Conservation (phyloP, 1,139 yeast genomes). For the Starmera stellimalicola region DNA sequence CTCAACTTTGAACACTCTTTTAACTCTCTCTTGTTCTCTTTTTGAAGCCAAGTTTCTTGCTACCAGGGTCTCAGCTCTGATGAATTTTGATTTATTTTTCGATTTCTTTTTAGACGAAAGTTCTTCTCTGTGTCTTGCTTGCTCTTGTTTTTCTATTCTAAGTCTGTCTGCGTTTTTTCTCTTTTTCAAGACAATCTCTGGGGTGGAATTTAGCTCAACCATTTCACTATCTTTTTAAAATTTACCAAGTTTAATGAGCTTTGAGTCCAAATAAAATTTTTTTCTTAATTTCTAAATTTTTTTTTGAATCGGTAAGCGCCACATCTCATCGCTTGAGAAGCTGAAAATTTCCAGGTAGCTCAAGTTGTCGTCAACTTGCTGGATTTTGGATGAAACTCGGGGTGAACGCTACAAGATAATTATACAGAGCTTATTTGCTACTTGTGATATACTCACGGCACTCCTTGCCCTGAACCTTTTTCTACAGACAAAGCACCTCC, state of each 20-base stretch:
- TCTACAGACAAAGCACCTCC: neutral
- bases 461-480: neutral
- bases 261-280: neutral
- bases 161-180: conserved; percentile 70
- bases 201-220: conserved; percentile 55
- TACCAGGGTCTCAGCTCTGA: conserved; percentile 66
- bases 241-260: neutral
- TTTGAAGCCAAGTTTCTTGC: conserved; percentile 54
- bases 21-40: conserved; percentile 59
- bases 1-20: conserved; percentile 47
- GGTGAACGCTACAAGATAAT: neutral
- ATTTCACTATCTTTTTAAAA: conserved; percentile 2
- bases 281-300: neutral
- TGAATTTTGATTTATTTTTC: conserved; percentile 39
- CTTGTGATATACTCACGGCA: neutral
- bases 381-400: neutral
- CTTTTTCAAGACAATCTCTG: conserved; percentile 66
- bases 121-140: conserved; percentile 32
- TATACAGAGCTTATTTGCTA: neutral
- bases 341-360: no score
- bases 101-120: conserved; percentile 32
- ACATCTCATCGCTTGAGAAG: neutral
- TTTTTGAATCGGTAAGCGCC: neutral
- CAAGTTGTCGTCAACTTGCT: neutral
- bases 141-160: conserved; percentile 53